These are phyloP conservation scores for Stellera chamaejasme DNA, from an alignment of 345 rosid genomes.

Conservation along the genomic window DNA sequence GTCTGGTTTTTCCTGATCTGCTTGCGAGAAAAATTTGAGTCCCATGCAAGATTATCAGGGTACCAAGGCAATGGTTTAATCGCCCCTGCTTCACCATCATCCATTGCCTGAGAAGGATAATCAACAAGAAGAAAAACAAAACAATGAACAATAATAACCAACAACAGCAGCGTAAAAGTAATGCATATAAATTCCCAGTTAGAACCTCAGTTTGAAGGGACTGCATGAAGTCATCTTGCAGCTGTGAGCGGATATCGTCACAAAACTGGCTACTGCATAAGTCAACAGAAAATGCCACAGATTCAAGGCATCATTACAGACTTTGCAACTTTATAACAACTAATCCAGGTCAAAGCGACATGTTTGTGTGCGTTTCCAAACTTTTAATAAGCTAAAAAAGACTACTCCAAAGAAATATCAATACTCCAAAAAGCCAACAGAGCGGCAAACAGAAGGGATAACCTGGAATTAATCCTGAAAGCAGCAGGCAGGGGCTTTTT, in stretches of 20 bases:
- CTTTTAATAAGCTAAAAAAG: background rate
- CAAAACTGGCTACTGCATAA: conserved; percentile 82
- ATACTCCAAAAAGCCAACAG: background rate
- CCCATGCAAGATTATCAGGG: conserved; percentile 88
- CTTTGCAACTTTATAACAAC: background rate
- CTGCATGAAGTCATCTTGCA: conserved; percentile 76
- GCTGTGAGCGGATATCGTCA: conserved; percentile 49
- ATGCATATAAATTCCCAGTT: background rate
- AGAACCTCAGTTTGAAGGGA: conserved; percentile 69
- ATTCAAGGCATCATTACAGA: background rate
- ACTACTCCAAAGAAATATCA: background rate
- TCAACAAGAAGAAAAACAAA: background rate
- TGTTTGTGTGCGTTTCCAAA: background rate
- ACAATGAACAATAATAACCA: background rate
- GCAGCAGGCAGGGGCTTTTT: conserved; percentile 92
- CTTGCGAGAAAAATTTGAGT: conserved; percentile 84
- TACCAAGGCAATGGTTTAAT: conserved; percentile 91
- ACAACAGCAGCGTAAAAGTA: conserved; percentile 6
- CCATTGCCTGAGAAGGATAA: conserved; percentile 35
- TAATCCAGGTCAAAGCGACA: background rate
- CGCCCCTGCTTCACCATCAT: conserved; percentile 63
- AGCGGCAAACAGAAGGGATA: background rate
- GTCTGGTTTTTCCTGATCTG: conserved; percentile 85
- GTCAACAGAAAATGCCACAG: background rate
- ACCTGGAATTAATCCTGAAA: conserved; percentile 91